Percentiles rank a stretch among this genome's conserved stretches.
Evolutionary conservation across 139 green algal genomes (phyloP).

Genomic region (Limnomonas spitsbergensis): DNA sequence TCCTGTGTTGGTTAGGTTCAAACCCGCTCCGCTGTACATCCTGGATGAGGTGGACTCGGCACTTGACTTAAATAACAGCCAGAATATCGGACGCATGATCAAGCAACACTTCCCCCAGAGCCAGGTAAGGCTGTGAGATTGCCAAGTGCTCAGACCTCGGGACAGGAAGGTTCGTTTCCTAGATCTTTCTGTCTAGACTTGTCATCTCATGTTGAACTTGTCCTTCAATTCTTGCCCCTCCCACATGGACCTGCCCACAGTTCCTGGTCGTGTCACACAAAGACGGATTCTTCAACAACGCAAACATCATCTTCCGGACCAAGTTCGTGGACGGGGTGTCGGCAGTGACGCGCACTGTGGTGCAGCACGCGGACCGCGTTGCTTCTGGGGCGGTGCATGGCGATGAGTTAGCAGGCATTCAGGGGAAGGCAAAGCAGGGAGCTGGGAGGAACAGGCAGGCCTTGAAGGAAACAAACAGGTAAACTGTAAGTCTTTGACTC

Average conservation of each 20-base stretch:
- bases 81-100: slow-evolving; percentile 98
- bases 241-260: slow-evolving; percentile 37
- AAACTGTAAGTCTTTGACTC: no score
- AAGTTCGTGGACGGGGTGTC: slow-evolving; percentile 98
- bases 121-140: slow-evolving; percentile 75
- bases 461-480: not conserved
- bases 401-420: not conserved
- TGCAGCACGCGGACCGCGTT: not conserved
- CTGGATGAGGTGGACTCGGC: slow-evolving; percentile 98
- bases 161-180: not conserved
- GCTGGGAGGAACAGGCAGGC: not conserved
- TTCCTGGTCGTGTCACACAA: slow-evolving; percentile 65
- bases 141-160: slow-evolving; percentile 28
- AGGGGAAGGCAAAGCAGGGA: not conserved
- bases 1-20: slow-evolving; percentile 89
- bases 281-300: slow-evolving; percentile 99
- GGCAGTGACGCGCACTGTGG: slow-evolving; percentile 72
- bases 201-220: not conserved
- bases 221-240: not conserved
- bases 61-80: slow-evolving; percentile 96
- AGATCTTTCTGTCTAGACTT: not conserved
- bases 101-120: slow-evolving; percentile 93
- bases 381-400: slow-evolving; percentile 6
- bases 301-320: slow-evolving; percentile 97
- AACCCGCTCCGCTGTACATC: slow-evolving; percentile 98